Base-by-base conservation (phyloP, 2,329 filamentous ascomycete genomes). In the Cladorrhinum sp. region DNA sequence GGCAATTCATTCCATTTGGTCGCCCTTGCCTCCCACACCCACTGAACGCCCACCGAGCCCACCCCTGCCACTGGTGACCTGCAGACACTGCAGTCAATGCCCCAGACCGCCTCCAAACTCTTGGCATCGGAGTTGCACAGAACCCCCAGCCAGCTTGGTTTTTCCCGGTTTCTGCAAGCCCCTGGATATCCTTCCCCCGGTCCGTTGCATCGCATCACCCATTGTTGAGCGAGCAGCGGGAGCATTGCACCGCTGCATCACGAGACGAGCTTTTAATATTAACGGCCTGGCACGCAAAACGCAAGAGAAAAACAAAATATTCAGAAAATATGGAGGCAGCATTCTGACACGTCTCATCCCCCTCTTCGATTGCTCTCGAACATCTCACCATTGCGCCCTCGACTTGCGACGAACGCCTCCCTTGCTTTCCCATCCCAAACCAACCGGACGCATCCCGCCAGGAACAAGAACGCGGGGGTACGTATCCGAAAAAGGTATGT, bases 21-120 rank as follows among this genome's bases (percentile, higher is more conserved):
- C 45, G 51, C 36, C 54, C 50, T 61, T 58, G 57, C 58, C 59
- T 59, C 56, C 63, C 60, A 55, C 50, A 41, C n/a, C 38, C 25
- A 60, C 45, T 13, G 8, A 7, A 59, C 50, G 50, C 23, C 50
- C 36, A 61, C 32, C 41, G 8, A 45, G 41, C 41, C 25, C 25
- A 29, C 27, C 57, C 32, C 53, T 23, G 53, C 38, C 24, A 27
- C 52, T 48, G 29, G 62, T 66, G 64, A 66, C 64, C 62, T 61
- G 62, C 59, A 57, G 58, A 55, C 49, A 38, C 53, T 57, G 57
- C 59, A 57, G 50, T 61, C 57, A 58, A 62, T 60, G 61, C 56
- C 56, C 62, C 60, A 64, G 62, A 64, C 62, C 64, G 62, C 62
- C 64, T 64, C 64, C 60, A 57, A 61, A 59, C 58, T 59, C 64